Base-by-base conservation (phyloP, 2,329 filamentous ascomycete species). In the Sphaerostilbella broomeana region DNA sequence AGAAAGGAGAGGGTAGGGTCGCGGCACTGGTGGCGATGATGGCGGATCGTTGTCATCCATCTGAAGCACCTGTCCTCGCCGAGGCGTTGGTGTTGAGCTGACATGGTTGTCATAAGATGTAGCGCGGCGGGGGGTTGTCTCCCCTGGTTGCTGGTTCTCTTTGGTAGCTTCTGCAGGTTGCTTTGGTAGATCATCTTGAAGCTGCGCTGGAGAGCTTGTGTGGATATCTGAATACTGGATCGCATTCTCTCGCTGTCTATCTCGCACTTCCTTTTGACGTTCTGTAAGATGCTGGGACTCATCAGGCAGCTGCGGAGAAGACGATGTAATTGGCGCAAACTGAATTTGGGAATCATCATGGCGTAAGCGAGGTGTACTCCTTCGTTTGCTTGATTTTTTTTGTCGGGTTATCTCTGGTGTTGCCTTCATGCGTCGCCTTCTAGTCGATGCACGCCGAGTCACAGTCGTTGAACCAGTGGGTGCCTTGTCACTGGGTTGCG, bases 321-420 rank as follows among this genome's bases (percentile, higher is more conserved):
- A 77, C 10, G 79, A 77, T 20, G 75, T 72, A 32, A 90, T 81
- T 0, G 77, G 65, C 3, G 81, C 77, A 52, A 92, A 92, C 29
- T 85, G 73, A 18, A 94, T 73, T 53, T 94, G 87, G 1, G 86
- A 94, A 59, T 94, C 75, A 46, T 94, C 77, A 50, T 94, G 87
- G 22, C 84, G 77, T 19, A 81, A 67, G 43, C 74, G 75, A 13
- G 72, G 67, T 32, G 71, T 75, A 17, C 43, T 54, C 4, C 46
- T 54, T 17, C 51, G 48, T 35, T 58, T 60, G 8, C 45, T 36
- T 19, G 51, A 32, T 33, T 51, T 58, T 13, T 42, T 33, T n/a
- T n/a, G n/a, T n/a, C 44, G 50, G 16, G 40, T 40, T 2, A 47
- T 28, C 16, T 56, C 56, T 3, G 57, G 49, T 12, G 56, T 56